phyloP scores from a whole-genome alignment of 2,329 filamentous ascomycete species.

The Ophiocordyceps sinensis region DNA sequence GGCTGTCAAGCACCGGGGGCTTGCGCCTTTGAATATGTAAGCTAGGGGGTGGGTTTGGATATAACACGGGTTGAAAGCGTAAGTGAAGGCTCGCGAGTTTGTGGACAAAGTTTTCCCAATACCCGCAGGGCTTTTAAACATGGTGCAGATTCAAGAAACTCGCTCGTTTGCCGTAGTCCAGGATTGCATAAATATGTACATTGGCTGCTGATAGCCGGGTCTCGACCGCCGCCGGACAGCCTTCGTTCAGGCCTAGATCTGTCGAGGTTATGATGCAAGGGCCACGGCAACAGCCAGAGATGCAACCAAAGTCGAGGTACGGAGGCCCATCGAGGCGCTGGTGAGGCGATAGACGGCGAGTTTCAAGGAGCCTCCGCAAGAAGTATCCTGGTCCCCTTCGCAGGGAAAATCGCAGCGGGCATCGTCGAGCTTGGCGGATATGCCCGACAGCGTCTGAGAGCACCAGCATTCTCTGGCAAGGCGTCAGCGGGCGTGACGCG shows the following conservation, averaged over 20 bases:
- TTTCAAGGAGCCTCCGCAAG: conserved; percentile 39
- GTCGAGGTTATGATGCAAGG: neutral
- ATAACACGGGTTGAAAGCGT: too few relatives aligned
- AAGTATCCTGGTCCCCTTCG: conserved; percentile 32
- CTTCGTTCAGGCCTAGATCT: neutral
- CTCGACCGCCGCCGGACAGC: too few relatives aligned
- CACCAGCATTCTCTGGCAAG: conserved; percentile 44
- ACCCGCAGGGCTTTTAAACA: too few relatives aligned
- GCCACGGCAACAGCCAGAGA: neutral
- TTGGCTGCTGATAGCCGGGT: too few relatives aligned
- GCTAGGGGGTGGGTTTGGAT: neutral
- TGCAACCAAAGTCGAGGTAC: neutral
- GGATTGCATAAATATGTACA: too few relatives aligned
- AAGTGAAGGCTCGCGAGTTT: too few relatives aligned
- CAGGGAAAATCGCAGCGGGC: conserved; percentile 35
- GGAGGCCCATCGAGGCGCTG: conserved; percentile 1
- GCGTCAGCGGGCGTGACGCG: neutral
- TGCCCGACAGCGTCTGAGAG: conserved; percentile 29
- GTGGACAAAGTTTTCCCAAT: too few relatives aligned
- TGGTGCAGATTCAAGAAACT: too few relatives aligned
- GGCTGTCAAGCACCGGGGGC: conserved; percentile 40
- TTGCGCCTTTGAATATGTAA: conserved; percentile 33
- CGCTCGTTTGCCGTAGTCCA: too few relatives aligned
- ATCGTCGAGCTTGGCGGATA: conserved; percentile 31
- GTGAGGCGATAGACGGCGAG: conserved; percentile 28